Percentiles rank a stretch among this genome's conserved stretches.
Conservation (phyloP, 352 stramenopile species). For the Phytophthora brassicae region DNA sequence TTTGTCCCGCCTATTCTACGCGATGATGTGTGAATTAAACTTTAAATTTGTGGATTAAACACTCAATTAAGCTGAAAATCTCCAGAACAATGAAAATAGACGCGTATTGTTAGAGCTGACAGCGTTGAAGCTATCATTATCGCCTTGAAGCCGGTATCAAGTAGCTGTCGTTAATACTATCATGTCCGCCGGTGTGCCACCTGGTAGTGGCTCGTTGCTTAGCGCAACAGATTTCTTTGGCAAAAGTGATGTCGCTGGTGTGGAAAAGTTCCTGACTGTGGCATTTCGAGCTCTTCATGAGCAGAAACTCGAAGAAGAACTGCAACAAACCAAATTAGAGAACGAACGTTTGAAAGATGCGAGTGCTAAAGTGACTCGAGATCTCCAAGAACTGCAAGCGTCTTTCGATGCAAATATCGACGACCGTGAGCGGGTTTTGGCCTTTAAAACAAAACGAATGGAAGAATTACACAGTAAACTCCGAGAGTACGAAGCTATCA, state of each 20-base stretch:
- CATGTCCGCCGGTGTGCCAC: conserved; percentile 18
- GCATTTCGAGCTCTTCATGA: conserved; percentile 67
- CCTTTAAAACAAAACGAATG: conserved; percentile 68
- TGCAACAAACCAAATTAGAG: conserved; percentile 45
- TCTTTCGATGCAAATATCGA: conserved; percentile 59
- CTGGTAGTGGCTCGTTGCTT: conserved; percentile 12
- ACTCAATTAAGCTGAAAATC: no score
- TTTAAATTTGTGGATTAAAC: no score
- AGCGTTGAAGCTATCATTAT: neutral
- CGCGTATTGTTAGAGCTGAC: conserved; percentile 16
- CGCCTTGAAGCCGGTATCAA: neutral
- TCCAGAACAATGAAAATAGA: neutral
- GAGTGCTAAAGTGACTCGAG: conserved; percentile 32
- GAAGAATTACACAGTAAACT: conserved; percentile 59
- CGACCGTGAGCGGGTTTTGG: conserved; percentile 64
- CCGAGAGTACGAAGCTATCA: conserved; percentile 51
- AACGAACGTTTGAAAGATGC: conserved; percentile 39
- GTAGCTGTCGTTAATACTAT: neutral
- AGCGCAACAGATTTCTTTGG: conserved; percentile 59
- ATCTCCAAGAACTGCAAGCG: conserved; percentile 44
- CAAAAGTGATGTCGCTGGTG: conserved; percentile 41
- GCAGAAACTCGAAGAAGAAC: conserved; percentile 64
- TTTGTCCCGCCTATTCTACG: conserved; percentile 75
- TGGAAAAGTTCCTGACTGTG: conserved; percentile 70
- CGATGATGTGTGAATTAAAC: conserved; percentile 25